Base-by-base conservation (phyloP, 257 asterid genomes). In the Paraleonurus japonicus region DNA sequence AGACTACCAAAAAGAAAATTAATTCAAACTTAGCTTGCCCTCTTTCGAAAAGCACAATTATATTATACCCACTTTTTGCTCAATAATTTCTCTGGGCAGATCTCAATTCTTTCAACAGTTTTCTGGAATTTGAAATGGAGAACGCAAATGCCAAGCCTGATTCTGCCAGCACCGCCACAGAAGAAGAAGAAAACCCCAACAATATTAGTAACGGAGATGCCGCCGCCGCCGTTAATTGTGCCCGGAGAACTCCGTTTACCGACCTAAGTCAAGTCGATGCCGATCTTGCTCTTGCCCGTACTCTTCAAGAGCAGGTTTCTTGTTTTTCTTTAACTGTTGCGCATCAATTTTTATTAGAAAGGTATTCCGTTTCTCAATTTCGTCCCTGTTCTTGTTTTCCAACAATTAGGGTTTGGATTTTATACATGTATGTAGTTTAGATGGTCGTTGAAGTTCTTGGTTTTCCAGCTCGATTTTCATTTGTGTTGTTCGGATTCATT, bases 271-370 rank as follows among this genome's bases (percentile, higher is more conserved):
- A 92, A 79, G 90, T 78, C 41, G 96, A 92, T 60, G 92, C 96
- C 61, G 97, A 92, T 84, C 96, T 83, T 27, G 95, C 96, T 70
- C 96, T 92, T 35, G 97, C 97, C 24, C 92, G 97, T 45, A 87
- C 97, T 61, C 89, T 92, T 39, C 96, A 92, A 70, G 96, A 92
- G 65, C 96, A 92, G 96, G 97, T 51, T 53, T 61, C 32, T 2
- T 17, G 41, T 4, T 27, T 4, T 27, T 4, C 8, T 12, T 30
- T 19, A 5, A 28, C 8, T 60, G 6, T 54, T 13, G 20, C 30
- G 28, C 32, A 16, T 53, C 59, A 32, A 63, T 72, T 50, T 11
- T n/a, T n/a, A 27, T 16, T 65, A 1, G 17, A 9, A 22, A 17
- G 9, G 45, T 37, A 1, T 61, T 16, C 17, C 2, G 11, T 48